Evolutionary conservation across 306 rosid genomes (phyloP).

Genomic region (Malus sieversii): DNA sequence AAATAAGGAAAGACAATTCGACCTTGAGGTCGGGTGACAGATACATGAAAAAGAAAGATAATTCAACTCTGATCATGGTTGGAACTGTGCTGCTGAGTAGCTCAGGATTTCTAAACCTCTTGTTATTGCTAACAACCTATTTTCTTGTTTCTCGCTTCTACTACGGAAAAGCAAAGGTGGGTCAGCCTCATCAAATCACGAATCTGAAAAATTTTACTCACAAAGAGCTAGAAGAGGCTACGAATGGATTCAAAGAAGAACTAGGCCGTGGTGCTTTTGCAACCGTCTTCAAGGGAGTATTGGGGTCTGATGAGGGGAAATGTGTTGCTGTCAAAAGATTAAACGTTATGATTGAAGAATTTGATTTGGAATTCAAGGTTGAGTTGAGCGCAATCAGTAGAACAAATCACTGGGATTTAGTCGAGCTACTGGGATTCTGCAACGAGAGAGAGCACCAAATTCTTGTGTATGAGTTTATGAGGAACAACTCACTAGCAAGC

Average conservation of each 20-base stretch:
- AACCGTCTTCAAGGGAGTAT: slow-evolving; percentile 23
- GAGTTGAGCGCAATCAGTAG: slow-evolving; percentile 1
- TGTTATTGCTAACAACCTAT: slow-evolving; percentile 10
- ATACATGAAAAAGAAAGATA: neutral
- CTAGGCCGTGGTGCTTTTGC: slow-evolving; percentile 21
- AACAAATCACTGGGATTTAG: slow-evolving; percentile 18
- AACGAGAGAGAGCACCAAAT: neutral
- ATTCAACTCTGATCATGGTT: slow-evolving; percentile 13
- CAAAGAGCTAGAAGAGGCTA: slow-evolving; percentile 15
- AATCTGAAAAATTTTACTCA: slow-evolving; percentile 14
- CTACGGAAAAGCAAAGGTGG: slow-evolving; percentile 20
- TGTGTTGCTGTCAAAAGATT: slow-evolving; percentile 37
- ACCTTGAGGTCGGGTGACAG: neutral
- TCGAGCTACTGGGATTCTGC: slow-evolving; percentile 18
- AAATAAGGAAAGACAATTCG: slow-evolving; percentile 36
- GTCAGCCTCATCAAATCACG: neutral
- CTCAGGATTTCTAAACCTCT: slow-evolving; percentile 30
- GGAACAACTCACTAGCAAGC: neutral
- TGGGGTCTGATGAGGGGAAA: slow-evolving; percentile 17
- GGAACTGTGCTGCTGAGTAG: slow-evolving; percentile 33
- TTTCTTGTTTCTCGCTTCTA: slow-evolving; percentile 5
- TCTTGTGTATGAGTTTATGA: neutral
- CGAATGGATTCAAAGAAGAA: slow-evolving; percentile 13
- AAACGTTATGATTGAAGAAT: slow-evolving; percentile 25
- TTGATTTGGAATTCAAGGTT: slow-evolving; percentile 27